Evolutionary conservation across 371 early-diverging fungal species (phyloP).

Genomic region (Lichtheimia corymbifera): DNA sequence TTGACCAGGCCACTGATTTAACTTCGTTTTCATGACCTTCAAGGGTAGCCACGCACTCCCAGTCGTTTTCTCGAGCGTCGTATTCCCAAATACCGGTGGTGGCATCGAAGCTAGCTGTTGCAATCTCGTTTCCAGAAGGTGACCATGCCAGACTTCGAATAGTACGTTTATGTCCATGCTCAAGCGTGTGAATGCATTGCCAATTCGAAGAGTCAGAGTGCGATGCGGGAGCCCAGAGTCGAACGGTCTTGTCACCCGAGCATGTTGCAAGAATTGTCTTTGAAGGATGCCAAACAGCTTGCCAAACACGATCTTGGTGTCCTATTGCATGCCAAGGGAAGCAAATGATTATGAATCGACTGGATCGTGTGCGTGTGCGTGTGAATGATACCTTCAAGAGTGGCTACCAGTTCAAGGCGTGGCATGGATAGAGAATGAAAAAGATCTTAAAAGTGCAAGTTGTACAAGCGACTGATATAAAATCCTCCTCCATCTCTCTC

Average conservation of each 20-base stretch:
- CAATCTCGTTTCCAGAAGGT: slow-evolving; percentile 74
- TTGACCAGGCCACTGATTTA: slow-evolving; percentile 90
- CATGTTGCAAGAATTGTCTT: slow-evolving; percentile 78
- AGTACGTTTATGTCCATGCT: slow-evolving; percentile 88
- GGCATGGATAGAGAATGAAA: slow-evolving; percentile 27
- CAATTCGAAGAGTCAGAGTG: slow-evolving; percentile 53
- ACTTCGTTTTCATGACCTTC: slow-evolving; percentile 99
- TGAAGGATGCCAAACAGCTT: slow-evolving; percentile 86
- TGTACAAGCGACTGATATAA: neutral
- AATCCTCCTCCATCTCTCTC: neutral
- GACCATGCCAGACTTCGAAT: slow-evolving; percentile 90
- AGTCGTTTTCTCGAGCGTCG: slow-evolving; percentile 55
- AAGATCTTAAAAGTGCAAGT: neutral
- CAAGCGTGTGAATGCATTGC: slow-evolving; percentile 78
- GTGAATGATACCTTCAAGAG: slow-evolving; percentile 35
- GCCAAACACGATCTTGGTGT: slow-evolving; percentile 92
- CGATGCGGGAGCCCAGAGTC: slow-evolving; percentile 73
- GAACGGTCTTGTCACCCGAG: slow-evolving; percentile 86
- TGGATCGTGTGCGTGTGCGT: neutral
- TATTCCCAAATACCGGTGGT: slow-evolving; percentile 91
- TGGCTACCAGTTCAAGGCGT: slow-evolving; percentile 41
- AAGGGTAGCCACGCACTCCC: slow-evolving; percentile 90
- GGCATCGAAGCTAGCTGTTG: slow-evolving; percentile 93
- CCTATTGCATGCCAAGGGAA: slow-evolving; percentile 43
- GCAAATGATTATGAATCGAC: neutral